Conservation (phyloP, 345 rosid genomes). For the Gossypium turneri region DNA sequence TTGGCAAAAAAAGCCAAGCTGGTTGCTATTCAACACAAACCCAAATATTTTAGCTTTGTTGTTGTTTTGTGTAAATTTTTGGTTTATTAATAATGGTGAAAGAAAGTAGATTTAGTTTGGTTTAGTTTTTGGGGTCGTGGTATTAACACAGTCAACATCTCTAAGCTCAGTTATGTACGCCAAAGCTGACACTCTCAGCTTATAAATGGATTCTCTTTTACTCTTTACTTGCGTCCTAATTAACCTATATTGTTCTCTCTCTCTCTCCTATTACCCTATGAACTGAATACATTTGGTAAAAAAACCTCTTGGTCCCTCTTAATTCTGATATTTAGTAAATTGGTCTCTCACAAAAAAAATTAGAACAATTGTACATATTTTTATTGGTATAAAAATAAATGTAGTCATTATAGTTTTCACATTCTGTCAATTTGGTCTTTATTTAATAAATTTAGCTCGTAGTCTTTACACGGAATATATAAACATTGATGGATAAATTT, state of each 20-base stretch:
- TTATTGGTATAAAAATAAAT: too few species aligned
- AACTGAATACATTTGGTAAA: too few species aligned
- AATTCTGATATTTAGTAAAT: too few species aligned
- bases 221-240: constrained; percentile 24
- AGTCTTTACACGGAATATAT: too few species aligned
- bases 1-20: constrained; percentile 3
- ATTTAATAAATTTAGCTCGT: too few species aligned
- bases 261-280: too few species aligned
- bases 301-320: too few species aligned
- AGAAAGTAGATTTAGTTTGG: constrained; percentile 18
- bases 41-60: constrained; percentile 4
- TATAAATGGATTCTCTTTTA: constrained; percentile 24
- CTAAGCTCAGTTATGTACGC: constrained; percentile 44
- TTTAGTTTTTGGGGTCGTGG: constrained; percentile 18
- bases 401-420: too few species aligned
- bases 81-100: constrained; percentile 2
- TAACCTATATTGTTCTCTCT: constrained; percentile 1
- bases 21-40: constrained; percentile 1
- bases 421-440: too few species aligned
- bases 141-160: constrained; percentile 28
- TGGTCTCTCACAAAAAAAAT: too few species aligned
- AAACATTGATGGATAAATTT: too few species aligned
- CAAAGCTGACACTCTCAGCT: constrained; percentile 43
- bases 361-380: too few species aligned
- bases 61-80: not conserved